These are phyloP conservation scores for Talaromyces rugulosus DNA, from an alignment of 2,329 filamentous ascomycete genomes.

Conservation along the genomic window DNA sequence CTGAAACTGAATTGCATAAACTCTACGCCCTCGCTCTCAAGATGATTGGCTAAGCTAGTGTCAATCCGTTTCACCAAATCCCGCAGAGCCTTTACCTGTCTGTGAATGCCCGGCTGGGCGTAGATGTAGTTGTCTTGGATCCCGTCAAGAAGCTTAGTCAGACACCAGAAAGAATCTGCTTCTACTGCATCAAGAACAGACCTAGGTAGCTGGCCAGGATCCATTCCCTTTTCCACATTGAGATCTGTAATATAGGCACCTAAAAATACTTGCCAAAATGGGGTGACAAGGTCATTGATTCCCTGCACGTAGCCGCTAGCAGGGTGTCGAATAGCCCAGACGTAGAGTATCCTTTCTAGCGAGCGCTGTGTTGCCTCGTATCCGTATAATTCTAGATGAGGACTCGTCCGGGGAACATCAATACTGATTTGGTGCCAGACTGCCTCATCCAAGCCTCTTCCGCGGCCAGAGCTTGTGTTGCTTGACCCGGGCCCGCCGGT, in stretches of 20 bases:
- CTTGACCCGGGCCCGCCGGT: conserved; percentile 32
- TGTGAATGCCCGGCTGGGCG: conserved; percentile 91
- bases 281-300: conserved; percentile 96
- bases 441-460: conserved; percentile 85
- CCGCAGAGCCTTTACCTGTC: conserved; percentile 82
- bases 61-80: conserved; percentile 92
- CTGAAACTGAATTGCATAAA: conserved; percentile 99
- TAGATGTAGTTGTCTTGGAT: conserved; percentile 99
- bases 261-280: conserved; percentile 97
- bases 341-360: conserved; percentile 88
- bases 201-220: conserved; percentile 87
- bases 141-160: conserved; percentile 95
- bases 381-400: conserved; percentile 88
- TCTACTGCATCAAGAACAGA: conserved; percentile 93
- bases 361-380: conserved; percentile 96
- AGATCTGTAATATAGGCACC: conserved; percentile 92
- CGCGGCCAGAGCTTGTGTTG: conserved; percentile 48
- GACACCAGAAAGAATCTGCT: conserved; percentile 96
- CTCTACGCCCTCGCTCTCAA: conserved; percentile 87
- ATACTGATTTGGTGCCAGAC: conserved; percentile 99
- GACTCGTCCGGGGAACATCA: conserved; percentile 92
- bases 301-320: conserved; percentile 97
- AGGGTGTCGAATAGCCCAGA: conserved; percentile 96
- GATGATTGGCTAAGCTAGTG: conserved; percentile 73
- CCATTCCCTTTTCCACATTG: conserved; percentile 91